phyloP scores from a whole-genome alignment of 768 basidiomycete species.

The Pleurotus platypus region DNA sequence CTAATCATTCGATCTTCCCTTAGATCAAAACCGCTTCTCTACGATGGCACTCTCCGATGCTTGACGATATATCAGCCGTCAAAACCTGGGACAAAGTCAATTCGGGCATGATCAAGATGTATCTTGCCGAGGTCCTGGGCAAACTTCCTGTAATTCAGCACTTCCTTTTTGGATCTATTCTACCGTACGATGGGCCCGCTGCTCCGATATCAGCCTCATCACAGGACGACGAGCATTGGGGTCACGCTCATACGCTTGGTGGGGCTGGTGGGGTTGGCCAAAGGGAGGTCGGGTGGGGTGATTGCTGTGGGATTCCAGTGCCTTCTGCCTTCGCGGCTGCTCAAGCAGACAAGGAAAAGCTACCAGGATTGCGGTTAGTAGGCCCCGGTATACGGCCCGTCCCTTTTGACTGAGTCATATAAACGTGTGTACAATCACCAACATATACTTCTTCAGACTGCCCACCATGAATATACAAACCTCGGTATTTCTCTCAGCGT shows the following conservation, averaged over 20 bases:
- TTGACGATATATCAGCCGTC: conserved; percentile 94
- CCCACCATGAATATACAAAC: too few species aligned
- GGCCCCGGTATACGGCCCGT: conserved; percentile 72
- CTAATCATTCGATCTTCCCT: neutral
- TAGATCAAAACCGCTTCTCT: conserved; percentile 95
- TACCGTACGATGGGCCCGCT: conserved; percentile 61
- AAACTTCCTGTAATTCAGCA: conserved; percentile 97
- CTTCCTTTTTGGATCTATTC: conserved; percentile 87
- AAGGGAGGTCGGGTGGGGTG: conserved; percentile 69
- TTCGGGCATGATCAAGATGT: conserved; percentile 97
- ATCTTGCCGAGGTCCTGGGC: conserved; percentile 88
- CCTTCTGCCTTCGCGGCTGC: conserved; percentile 82
- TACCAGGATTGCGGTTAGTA: conserved; percentile 35
- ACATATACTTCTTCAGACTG: too few species aligned
- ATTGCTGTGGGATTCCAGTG: conserved; percentile 89
- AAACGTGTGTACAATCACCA: too few species aligned
- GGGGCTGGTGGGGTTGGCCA: conserved; percentile 45
- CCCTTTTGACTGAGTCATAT: conserved; percentile 62
- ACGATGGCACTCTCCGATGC: conserved; percentile 98
- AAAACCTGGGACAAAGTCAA: conserved; percentile 98
- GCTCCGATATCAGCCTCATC: conserved; percentile 26
- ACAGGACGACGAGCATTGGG: conserved; percentile 38
- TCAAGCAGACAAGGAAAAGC: conserved; percentile 40
- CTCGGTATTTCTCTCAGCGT: too few species aligned
- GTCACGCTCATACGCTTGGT: conserved; percentile 43